Evolutionary conservation across 1,284 basidiomycete species (phyloP).

Genomic region (Microbotryum silenes-acaulis): DNA sequence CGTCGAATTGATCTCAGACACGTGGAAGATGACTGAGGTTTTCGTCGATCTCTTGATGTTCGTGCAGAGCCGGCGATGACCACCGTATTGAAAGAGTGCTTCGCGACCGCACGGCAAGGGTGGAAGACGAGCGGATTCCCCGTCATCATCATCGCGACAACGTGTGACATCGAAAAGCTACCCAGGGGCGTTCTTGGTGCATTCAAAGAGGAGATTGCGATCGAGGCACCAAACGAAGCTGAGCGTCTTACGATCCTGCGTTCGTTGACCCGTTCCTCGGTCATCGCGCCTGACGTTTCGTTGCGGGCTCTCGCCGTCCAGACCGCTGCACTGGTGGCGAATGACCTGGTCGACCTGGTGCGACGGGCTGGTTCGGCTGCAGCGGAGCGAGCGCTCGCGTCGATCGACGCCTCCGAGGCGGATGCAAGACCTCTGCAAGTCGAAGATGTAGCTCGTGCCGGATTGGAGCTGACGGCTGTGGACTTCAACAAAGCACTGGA

Average conservation of each 20-base stretch:
- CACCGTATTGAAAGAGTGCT: slow-evolving; percentile 58
- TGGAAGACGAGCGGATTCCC: slow-evolving; percentile 59
- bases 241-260: slow-evolving; percentile 61
- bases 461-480: slow-evolving; percentile 26
- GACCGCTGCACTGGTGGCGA: slow-evolving; percentile 83
- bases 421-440: background rate
- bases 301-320: slow-evolving; percentile 66
- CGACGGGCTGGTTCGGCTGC: slow-evolving; percentile 56
- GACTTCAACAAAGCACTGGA: slow-evolving; percentile 51
- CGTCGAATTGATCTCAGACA: slow-evolving; percentile 16
- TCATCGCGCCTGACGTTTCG: slow-evolving; percentile 70
- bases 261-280: slow-evolving; percentile 46
- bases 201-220: slow-evolving; percentile 80
- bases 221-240: slow-evolving; percentile 71
- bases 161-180: slow-evolving; percentile 59
- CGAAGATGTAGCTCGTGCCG: slow-evolving; percentile 19
- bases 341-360: slow-evolving; percentile 69
- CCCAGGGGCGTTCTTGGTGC: slow-evolving; percentile 59
- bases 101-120: slow-evolving; percentile 49
- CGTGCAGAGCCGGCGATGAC: slow-evolving; percentile 55
- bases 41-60: no score
- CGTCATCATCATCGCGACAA: slow-evolving; percentile 67
- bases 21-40: slow-evolving; percentile 13
- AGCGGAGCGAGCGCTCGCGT: slow-evolving; percentile 48
- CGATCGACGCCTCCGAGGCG: background rate